Evolutionary conservation across 441 rosid genomes (phyloP).

Genomic region (Euphorbia celastroides): DNA sequence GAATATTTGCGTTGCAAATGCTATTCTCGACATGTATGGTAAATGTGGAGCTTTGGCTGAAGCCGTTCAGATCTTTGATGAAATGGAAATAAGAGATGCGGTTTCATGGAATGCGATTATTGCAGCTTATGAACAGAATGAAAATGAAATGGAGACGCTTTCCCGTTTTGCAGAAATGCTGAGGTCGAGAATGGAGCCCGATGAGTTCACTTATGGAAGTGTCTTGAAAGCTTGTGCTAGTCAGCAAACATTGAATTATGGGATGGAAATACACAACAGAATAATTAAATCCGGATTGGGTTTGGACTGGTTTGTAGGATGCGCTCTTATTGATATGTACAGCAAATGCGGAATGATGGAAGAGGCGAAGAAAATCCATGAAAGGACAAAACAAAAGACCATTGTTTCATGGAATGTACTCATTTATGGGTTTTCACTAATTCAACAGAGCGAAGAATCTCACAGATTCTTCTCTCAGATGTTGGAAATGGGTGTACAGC

Average conservation of each 20-base stretch:
- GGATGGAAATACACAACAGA: constrained; percentile 67
- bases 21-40: constrained; percentile 88
- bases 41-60: constrained; percentile 74
- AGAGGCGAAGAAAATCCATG: constrained; percentile 66
- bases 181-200: constrained; percentile 56
- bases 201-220: constrained; percentile 89
- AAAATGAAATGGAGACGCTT: constrained; percentile 48
- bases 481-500: constrained; percentile 57
- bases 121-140: constrained; percentile 76
- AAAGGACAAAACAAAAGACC: constrained; percentile 42
- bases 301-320: constrained; percentile 55
- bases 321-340: constrained; percentile 84
- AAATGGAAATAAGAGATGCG: constrained; percentile 69
- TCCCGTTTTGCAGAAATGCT: constrained; percentile 61
- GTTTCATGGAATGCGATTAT: constrained; percentile 94
- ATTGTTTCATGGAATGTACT: constrained; percentile 90
- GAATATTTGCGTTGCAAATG: constrained; percentile 68
- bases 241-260: constrained; percentile 41
- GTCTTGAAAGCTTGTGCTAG: constrained; percentile 73
- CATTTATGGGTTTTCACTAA: constrained; percentile 64
- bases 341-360: constrained; percentile 70
- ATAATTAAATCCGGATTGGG: constrained; percentile 68
- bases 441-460: constrained; percentile 72
- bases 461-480: constrained; percentile 57
- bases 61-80: constrained; percentile 55